These are phyloP conservation scores for Haplosporangium sp. DNA, from an alignment of 371 early-diverging fungal species.

Conservation along the genomic window DNA sequence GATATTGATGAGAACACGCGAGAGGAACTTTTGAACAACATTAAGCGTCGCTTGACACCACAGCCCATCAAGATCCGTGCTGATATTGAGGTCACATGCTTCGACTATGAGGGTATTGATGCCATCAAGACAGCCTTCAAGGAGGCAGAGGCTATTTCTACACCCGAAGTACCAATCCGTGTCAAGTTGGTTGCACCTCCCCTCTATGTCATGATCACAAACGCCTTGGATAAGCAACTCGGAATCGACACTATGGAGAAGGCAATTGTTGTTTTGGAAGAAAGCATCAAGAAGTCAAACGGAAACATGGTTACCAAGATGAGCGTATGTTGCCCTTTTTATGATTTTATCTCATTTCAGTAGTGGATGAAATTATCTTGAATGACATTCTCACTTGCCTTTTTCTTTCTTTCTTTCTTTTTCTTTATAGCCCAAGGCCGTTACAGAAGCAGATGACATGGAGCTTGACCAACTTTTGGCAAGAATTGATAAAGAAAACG, in stretches of 20 bases:
- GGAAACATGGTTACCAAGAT: slow-evolving; percentile 91
- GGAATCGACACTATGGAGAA: slow-evolving; percentile 93
- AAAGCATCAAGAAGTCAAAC: slow-evolving; percentile 76
- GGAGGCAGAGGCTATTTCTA: slow-evolving; percentile 91
- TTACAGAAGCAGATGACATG: slow-evolving; percentile 93
- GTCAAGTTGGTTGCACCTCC: slow-evolving; percentile 93
- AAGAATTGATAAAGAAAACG: slow-evolving; percentile 93
- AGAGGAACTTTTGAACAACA: slow-evolving; percentile 87
- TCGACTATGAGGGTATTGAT: slow-evolving; percentile 96
- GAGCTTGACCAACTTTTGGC: slow-evolving; percentile 95
- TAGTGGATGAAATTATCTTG: not conserved
- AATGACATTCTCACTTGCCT: not conserved
- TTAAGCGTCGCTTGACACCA: slow-evolving; percentile 93
- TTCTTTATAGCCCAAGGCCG: slow-evolving; percentile 67
- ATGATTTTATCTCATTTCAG: not conserved
- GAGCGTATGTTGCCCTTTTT: slow-evolving; percentile 65
- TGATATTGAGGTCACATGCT: slow-evolving; percentile 98
- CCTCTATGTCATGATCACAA: slow-evolving; percentile 93
- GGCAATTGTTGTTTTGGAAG: slow-evolving; percentile 88
- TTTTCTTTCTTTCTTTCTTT: slow-evolving; percentile 6
- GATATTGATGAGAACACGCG: slow-evolving; percentile 72
- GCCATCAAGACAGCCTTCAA: slow-evolving; percentile 95
- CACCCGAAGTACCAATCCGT: slow-evolving; percentile 83
- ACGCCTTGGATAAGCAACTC: slow-evolving; percentile 86
- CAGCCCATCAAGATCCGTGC: slow-evolving; percentile 97